Evolutionary conservation across 2,329 filamentous ascomycete genomes (phyloP).

Genomic region (Gnomoniopsis sp.): DNA sequence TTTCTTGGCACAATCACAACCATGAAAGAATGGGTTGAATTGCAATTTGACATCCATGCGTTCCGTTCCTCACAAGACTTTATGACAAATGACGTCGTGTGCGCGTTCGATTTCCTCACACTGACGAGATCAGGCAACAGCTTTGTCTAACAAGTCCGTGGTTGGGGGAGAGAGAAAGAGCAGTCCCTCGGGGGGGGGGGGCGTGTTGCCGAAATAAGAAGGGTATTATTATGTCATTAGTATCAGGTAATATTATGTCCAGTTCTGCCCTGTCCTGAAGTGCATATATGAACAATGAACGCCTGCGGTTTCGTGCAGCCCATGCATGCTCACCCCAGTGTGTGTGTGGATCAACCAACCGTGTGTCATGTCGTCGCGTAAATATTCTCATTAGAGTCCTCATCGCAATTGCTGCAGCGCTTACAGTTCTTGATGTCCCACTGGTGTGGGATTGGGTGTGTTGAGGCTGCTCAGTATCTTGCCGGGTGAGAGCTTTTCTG

Average conservation of each 20-base stretch:
- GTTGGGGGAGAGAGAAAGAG: too few species aligned
- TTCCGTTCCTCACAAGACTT: neutral
- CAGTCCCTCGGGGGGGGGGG: too few species aligned
- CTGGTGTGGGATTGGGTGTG: conserved; percentile 19
- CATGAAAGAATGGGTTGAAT: conserved; percentile 70
- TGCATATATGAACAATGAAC: conserved; percentile 2
- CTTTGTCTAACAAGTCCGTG: neutral
- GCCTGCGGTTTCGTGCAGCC: neutral
- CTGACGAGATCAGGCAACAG: neutral
- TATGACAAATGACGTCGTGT: neutral
- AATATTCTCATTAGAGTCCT: conserved; percentile 7
- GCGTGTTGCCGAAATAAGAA: neutral
- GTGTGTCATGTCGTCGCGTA: conserved; percentile 13
- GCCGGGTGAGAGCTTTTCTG: conserved; percentile 43
- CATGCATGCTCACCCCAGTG: conserved; percentile 1
- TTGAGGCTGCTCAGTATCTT: conserved; percentile 11
- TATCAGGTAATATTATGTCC: conserved; percentile 7
- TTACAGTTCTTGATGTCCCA: conserved; percentile 30
- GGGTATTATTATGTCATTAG: conserved; percentile 18
- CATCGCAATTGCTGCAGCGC: neutral
- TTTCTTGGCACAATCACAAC: conserved; percentile 98
- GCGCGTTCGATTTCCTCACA: neutral
- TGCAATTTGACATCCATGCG: conserved; percentile 99
- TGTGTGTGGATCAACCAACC: conserved; percentile 1
- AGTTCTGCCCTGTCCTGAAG: neutral